Base-by-base conservation (phyloP, 202 grass and related monocot genomes). In the Saccharum hybrid region DNA sequence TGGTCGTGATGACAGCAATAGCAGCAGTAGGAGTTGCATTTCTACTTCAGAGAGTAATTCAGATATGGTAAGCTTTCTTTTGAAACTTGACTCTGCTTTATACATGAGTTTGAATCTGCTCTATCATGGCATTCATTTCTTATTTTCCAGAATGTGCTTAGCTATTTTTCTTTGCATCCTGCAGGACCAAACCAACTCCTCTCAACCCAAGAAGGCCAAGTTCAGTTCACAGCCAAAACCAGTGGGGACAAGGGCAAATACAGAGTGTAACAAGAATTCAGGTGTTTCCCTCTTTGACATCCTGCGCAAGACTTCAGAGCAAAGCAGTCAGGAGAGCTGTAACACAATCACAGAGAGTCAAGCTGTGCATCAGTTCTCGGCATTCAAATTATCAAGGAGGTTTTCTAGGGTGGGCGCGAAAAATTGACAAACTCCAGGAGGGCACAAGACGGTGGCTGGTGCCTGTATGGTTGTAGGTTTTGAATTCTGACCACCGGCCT, bases 1-100 rank as follows among this genome's bases (percentile, higher is more conserved):
- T 80, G 91, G 92, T 6, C 88, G 87, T 65, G 96, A 95, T 51
- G 96, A 95, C 48, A 98, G 90, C 77, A 94, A 91, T 70, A 82
- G 74, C 49, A 89, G 83, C 48, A 94, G 90, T 64, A 86, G 66
- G 83, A 94, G 88, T 64, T 82, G 88, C 59, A 76, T 94, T 49
- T 68, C 87, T 42, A 21, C 85, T 71, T 86, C 86, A 1, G 88
- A 87, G 62, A 85, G 82, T 62, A 71, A 64, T 70, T 76, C 85
- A 77, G 85, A 93, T 26, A 70, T 75, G 75, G 86, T 91, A 88
- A 79, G 54, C 81, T 82, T 45, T 49, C n/a, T 59, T 67, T 15
- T 45, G 10, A 72, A 30, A 3, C 18, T 31, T 48, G 34, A 14
- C n/a, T 77, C 3, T 71, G 10, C 28, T 34, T 15, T 69, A 13